Conservation (phyloP, 1,284 basidiomycete genomes). For the Leccinum laetum region DNA sequence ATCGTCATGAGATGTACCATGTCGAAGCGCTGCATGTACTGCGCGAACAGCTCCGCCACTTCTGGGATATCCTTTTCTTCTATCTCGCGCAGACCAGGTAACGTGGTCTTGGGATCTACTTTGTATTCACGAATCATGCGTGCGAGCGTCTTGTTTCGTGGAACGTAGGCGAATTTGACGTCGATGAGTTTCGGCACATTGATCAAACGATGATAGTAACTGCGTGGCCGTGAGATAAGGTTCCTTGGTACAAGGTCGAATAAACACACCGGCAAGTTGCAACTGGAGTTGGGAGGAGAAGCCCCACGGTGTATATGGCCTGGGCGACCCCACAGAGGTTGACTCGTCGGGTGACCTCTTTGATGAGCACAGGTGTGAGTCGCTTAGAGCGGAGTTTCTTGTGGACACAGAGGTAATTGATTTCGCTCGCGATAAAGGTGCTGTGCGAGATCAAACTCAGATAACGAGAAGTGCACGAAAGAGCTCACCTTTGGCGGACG, state of each 20-base stretch:
- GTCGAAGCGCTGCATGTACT: constrained; percentile 87
- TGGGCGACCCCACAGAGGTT: constrained; percentile 93
- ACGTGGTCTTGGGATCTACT: constrained; percentile 53
- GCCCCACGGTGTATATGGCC: constrained; percentile 95
- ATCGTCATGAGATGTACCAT: constrained; percentile 79
- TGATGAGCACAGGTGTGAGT: constrained; percentile 95
- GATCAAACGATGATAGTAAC: constrained; percentile 92
- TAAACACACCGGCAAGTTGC: constrained; percentile 71
- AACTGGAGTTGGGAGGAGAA: constrained; percentile 89
- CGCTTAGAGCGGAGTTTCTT: constrained; percentile 98
- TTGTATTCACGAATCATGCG: constrained; percentile 80
- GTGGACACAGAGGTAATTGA: constrained; percentile 98
- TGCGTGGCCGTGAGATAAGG: constrained; percentile 28
- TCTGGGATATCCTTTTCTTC: constrained; percentile 73
- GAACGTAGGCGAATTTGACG: constrained; percentile 87
- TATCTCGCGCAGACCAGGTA: constrained; percentile 86
- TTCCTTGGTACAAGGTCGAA: not conserved
- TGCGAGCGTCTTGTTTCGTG: constrained; percentile 83
- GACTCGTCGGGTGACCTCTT: constrained; percentile 95
- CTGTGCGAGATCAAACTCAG: constrained; percentile 29
- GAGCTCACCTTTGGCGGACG: constrained; percentile 74
- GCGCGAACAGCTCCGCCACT: constrained; percentile 74
- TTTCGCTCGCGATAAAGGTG: constrained; percentile 77
- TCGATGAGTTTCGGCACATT: constrained; percentile 95
- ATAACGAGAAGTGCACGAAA: not conserved